Evolutionary conservation across 2,329 filamentous ascomycete species (phyloP).

Genomic region (Pyrenochaeta sp.): DNA sequence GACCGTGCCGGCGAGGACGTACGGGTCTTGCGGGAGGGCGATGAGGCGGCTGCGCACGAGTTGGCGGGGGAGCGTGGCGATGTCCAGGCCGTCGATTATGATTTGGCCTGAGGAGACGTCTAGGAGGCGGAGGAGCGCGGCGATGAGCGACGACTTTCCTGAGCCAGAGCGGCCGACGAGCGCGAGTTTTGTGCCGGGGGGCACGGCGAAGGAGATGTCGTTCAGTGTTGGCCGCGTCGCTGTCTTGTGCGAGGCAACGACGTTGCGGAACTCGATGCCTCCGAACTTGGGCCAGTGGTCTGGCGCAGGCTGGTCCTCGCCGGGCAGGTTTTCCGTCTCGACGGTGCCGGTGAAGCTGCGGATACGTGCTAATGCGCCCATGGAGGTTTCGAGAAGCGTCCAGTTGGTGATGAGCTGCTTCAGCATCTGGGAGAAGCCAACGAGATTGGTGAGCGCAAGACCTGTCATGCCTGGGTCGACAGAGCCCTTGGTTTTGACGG

Average conservation of each 20-base stretch:
- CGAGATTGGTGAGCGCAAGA: constrained; percentile 21
- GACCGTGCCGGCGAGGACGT: constrained; percentile 55
- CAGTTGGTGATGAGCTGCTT: constrained; percentile 17
- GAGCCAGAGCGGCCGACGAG: constrained; percentile 51
- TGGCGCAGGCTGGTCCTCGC: constrained; percentile 19
- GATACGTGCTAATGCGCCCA: constrained; percentile 26
- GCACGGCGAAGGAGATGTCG: constrained; percentile 68
- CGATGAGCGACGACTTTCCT: constrained; percentile 70
- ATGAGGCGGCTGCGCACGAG: constrained; percentile 52
- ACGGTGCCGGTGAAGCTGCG: constrained; percentile 20
- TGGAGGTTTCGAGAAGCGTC: constrained; percentile 24
- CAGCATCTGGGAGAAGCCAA: constrained; percentile 14
- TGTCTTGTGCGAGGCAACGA: constrained; percentile 35
- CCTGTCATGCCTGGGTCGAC: constrained; percentile 28
- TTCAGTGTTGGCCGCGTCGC: constrained; percentile 53
- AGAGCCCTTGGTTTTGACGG: constrained; percentile 10
- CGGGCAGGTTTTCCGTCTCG: constrained; percentile 16
- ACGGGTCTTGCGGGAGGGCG: constrained; percentile 59
- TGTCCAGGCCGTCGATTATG: constrained; percentile 56
- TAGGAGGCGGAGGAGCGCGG: constrained; percentile 65
- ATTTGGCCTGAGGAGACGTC: constrained; percentile 52
- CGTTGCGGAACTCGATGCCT: constrained; percentile 44
- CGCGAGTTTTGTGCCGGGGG: constrained; percentile 31
- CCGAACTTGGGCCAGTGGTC: constrained; percentile 37
- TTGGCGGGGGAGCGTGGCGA: constrained; percentile 50